These are phyloP conservation scores for Colletotrichum siamense DNA, from an alignment of 2,329 filamentous ascomycete species.

Conservation along the genomic window DNA sequence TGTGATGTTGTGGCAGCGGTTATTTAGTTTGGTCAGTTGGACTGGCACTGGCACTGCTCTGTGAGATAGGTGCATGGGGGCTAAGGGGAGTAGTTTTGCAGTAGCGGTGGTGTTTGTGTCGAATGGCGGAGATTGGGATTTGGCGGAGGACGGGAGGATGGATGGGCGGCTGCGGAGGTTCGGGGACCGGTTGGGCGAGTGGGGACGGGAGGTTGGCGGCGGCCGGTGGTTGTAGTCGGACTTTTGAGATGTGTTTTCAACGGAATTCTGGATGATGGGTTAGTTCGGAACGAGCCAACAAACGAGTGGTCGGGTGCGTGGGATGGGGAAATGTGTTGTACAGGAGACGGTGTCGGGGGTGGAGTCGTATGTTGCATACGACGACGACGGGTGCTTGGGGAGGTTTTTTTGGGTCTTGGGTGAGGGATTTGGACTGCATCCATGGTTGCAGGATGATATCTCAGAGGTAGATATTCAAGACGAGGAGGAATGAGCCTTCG, in stretches of 20 bases:
- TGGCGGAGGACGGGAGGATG: not conserved
- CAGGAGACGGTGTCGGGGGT: not conserved
- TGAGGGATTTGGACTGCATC: not conserved
- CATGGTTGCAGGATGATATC: not conserved
- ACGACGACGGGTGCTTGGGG: not conserved
- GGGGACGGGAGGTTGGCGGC: not conserved
- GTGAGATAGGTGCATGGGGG: not conserved
- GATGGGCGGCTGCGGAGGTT: not conserved
- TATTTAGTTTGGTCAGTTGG: not conserved
- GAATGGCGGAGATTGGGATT: too few relatives aligned
- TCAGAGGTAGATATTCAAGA: not conserved
- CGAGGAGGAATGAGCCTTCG: rapidly evolving
- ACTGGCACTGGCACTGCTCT: not conserved
- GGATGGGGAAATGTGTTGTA: not conserved
- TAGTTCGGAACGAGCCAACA: not conserved
- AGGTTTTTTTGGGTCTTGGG: not conserved
- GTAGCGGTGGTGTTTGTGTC: not conserved
- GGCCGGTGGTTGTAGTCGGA: not conserved
- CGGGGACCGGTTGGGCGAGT: not conserved
- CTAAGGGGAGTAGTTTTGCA: not conserved
- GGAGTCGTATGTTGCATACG: not conserved
- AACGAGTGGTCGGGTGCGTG: not conserved
- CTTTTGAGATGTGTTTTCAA: not conserved
- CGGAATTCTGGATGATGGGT: not conserved
- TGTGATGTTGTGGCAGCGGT: not conserved